phyloP scores from a whole-genome alignment of 2,329 filamentous ascomycete species.

The Fusarium xyrophilum region DNA sequence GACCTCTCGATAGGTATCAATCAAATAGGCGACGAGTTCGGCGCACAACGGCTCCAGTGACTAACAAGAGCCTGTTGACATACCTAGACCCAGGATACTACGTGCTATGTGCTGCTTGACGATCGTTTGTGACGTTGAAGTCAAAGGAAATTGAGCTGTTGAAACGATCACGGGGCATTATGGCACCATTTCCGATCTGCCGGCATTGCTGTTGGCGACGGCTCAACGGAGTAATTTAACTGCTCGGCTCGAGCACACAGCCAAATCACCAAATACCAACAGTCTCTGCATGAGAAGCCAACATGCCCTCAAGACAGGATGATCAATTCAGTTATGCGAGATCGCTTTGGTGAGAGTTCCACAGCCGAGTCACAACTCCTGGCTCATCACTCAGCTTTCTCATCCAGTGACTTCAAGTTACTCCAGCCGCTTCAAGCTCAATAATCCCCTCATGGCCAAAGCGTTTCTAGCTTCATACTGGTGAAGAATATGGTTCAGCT shows the following conservation, averaged over 20 bases:
- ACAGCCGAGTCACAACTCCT: background rate
- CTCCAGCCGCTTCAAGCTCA: background rate
- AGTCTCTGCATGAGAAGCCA: background rate
- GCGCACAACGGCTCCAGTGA: constrained; percentile 11
- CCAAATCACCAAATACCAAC: background rate
- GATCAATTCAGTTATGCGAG: constrained; percentile 4
- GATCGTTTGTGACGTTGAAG: constrained; percentile 17
- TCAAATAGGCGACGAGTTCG: constrained; percentile 35
- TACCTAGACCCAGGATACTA: constrained; percentile 1
- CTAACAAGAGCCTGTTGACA: background rate
- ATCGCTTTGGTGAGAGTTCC: constrained; percentile 3
- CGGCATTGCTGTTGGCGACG: background rate
- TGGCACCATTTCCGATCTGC: constrained; percentile 28
- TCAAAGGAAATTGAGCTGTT: constrained; percentile 19
- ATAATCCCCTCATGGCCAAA: constrained; percentile 34
- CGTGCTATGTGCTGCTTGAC: constrained; percentile 11
- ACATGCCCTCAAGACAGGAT: background rate
- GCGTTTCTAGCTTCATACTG: constrained; percentile 9
- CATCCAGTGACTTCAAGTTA: background rate
- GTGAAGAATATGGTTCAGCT: constrained; percentile 20
- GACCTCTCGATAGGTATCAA: constrained; percentile 2
- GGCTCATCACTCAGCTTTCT: background rate
- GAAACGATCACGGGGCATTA: constrained; percentile 25
- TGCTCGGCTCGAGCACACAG: background rate
- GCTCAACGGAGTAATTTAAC: background rate